phyloP scores from a whole-genome alignment of 805 yeast species.

The Starmerella tilneyi region DNA sequence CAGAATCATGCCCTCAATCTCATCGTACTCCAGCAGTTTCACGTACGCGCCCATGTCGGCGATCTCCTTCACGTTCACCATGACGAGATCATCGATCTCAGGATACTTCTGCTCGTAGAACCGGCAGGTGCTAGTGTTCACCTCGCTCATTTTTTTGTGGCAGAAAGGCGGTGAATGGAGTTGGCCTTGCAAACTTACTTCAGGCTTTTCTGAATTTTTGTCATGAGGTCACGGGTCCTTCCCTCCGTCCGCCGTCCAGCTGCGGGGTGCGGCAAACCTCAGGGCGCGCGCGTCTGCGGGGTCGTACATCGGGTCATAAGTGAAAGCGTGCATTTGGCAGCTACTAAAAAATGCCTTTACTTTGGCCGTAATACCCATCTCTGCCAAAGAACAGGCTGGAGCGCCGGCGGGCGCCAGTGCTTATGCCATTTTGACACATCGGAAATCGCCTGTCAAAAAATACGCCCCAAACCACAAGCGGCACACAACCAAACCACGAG shows the following conservation, averaged over 20 bases:
- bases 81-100: constrained; percentile 96
- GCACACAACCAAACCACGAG: no score
- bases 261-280: no score
- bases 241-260: not conserved
- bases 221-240: constrained; percentile 6
- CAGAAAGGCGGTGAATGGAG: not conserved
- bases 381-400: no score
- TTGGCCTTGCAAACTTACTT: constrained; percentile 1
- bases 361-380: no score
- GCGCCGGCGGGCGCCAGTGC: no score
- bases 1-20: constrained; percentile 97
- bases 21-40: constrained; percentile 89
- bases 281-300: no score
- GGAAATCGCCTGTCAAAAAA: no score
- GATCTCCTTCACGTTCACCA: constrained; percentile 83
- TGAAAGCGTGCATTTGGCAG: no score
- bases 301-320: no score
- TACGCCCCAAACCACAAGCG: no score
- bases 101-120: constrained; percentile 97
- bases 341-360: no score
- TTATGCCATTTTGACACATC: no score
- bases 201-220: constrained; percentile 8
- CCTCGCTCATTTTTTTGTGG: constrained; percentile 22
- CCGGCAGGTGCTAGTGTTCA: constrained; percentile 66
- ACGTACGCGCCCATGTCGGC: constrained; percentile 99